Conservation (phyloP, 2,329 filamentous ascomycete genomes). For the Xylaria multiplex region DNA sequence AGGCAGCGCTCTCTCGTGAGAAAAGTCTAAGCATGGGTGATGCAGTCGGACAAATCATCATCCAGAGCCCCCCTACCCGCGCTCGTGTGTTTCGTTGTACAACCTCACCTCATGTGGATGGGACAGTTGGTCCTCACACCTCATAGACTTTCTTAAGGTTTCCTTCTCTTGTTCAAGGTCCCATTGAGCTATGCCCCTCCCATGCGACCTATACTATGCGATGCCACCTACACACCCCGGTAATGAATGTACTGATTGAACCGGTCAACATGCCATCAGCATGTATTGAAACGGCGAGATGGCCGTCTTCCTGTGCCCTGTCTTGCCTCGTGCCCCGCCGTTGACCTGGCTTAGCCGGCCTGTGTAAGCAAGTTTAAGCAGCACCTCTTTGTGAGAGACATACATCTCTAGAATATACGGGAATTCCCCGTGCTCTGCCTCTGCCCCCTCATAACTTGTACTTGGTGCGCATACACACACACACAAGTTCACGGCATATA, state of each 20-base stretch:
- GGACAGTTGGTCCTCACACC: conserved; percentile 8
- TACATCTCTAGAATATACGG: conserved; percentile 21
- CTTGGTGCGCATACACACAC: background rate
- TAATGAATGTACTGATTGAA: conserved; percentile 25
- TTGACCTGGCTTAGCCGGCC: conserved; percentile 2
- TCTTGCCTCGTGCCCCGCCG: conserved; percentile 21
- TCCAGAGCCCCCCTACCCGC: conserved; percentile 18
- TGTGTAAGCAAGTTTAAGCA: conserved; percentile 27
- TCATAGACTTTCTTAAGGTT: conserved; percentile 15
- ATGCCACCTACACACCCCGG: conserved; percentile 21
- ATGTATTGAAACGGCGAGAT: conserved; percentile 27
- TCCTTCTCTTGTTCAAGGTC: conserved; percentile 25
- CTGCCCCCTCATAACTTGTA: background rate
- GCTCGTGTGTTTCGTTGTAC: conserved; percentile 33
- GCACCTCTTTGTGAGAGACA: conserved; percentile 18
- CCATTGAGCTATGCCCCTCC: conserved; percentile 33
- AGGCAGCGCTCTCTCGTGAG: conserved; percentile 21
- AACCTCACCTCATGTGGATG: conserved; percentile 31
- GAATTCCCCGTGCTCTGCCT: conserved; percentile 15
- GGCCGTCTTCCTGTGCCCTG: conserved; percentile 18
- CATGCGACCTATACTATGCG: conserved; percentile 12
- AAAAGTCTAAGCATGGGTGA: conserved; percentile 24
- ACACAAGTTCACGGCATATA: conserved; percentile 25
- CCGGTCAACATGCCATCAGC: conserved; percentile 26
- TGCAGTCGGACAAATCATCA: conserved; percentile 32